Percentiles rank a stretch among this genome's conserved stretches.
Conservation (phyloP, 345 rosid genomes). For the Atalantia buxifolia region DNA sequence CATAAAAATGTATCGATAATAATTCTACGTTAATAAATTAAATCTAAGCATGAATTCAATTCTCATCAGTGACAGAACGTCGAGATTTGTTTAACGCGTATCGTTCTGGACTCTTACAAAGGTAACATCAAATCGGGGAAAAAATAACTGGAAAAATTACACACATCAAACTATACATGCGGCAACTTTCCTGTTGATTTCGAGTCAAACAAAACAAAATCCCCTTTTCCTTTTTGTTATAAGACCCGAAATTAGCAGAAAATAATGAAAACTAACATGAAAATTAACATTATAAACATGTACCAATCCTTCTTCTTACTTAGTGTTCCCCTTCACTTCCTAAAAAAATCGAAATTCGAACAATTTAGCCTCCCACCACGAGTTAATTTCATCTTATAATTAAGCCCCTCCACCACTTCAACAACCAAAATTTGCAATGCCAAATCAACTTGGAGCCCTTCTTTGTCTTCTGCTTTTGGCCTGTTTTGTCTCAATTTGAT, state of each 20-base stretch:
- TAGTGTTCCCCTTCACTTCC: neutral
- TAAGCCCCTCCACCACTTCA: neutral
- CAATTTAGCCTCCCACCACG: neutral
- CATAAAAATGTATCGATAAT: no score
- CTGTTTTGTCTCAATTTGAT: neutral
- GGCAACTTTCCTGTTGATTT: neutral
- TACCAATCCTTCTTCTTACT: neutral
- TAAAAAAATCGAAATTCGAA: neutral
- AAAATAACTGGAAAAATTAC: neutral
- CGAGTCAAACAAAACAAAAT: neutral
- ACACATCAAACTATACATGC: neutral
- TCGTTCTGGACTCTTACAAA: neutral
- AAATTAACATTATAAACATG: slow-evolving; percentile 7
- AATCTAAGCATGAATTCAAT: no score
- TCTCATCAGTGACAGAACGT: no score
- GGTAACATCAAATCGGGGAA: neutral
- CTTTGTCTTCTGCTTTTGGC: neutral
- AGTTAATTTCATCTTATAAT: neutral
- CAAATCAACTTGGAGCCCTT: neutral
- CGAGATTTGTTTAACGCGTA: no score
- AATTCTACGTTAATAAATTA: no score
- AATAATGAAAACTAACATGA: neutral
- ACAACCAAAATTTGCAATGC: neutral
- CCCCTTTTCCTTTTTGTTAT: neutral
- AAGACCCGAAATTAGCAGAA: neutral